phyloP scores from a whole-genome alignment of 148 eudicot genomes.

The Drosera capensis region DNA sequence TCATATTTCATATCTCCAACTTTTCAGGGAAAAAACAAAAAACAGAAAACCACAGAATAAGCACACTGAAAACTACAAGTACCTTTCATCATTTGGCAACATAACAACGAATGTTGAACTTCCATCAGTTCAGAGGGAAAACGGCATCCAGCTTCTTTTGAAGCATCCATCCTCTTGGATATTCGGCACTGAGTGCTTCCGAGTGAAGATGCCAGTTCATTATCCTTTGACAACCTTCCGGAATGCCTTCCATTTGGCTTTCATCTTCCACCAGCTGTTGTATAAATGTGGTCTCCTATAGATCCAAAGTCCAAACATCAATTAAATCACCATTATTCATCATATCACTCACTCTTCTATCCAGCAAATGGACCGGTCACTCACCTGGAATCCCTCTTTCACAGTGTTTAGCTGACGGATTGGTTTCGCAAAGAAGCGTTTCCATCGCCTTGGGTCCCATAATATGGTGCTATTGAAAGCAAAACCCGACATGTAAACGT shows the following conservation, averaged over 20 bases:
- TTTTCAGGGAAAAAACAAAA: too few species aligned
- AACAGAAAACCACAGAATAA: too few species aligned
- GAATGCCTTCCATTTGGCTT: conserved; percentile 78
- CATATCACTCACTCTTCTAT: too few species aligned
- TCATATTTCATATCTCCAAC: too few species aligned
- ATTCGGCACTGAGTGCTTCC: conserved; percentile 44
- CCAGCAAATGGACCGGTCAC: not conserved
- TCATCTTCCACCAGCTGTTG: conserved; percentile 90
- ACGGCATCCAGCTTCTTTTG: conserved; percentile 47
- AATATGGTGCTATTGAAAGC: conserved; percentile 95
- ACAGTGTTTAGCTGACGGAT: conserved; percentile 74
- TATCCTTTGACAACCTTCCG: conserved; percentile 46
- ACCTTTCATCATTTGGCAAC: too few species aligned
- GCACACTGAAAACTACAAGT: too few species aligned
- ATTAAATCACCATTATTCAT: too few species aligned
- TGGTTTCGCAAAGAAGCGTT: conserved; percentile 43
- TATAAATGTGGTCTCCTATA: conserved; percentile 88
- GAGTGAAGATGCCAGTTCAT: conserved; percentile 97
- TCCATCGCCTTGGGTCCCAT: conserved; percentile 95
- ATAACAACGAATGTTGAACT: not conserved
- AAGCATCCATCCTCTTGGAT: conserved; percentile 78
- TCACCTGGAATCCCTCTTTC: conserved; percentile 96
- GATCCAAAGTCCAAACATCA: too few species aligned
- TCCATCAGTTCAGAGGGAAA: conserved; percentile 24
- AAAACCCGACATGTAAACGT: conserved; percentile 97